Percentiles rank a stretch among this genome's conserved stretches.
These are phyloP conservation scores for Dendryphion nanum DNA, from an alignment of 2,329 filamentous ascomycete species.

Conservation along the genomic window DNA sequence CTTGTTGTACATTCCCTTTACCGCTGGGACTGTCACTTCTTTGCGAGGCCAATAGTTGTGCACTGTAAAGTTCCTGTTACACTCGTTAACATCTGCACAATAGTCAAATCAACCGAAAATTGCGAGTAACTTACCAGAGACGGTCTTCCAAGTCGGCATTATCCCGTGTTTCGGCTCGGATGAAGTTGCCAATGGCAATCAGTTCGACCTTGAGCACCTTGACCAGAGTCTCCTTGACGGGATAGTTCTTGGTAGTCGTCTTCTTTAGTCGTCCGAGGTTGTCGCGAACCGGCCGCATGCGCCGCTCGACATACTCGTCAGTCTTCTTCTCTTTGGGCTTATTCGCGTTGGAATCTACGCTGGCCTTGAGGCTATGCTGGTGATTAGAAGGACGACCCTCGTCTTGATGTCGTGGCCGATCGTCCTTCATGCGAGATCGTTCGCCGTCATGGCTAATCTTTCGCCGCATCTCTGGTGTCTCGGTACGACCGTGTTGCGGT, in stretches of 20 bases:
- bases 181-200: constrained; percentile 62
- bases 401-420: constrained; percentile 12
- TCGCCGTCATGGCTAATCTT: constrained; percentile 51
- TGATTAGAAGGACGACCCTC: constrained; percentile 49
- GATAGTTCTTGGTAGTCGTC: constrained; percentile 62
- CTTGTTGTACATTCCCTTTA: constrained; percentile 40
- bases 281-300: constrained; percentile 59
- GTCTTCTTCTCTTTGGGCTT: constrained; percentile 18
- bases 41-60: constrained; percentile 39
- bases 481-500: constrained; percentile 30
- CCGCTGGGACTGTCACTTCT: constrained; percentile 26
- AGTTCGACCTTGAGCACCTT: constrained; percentile 62
- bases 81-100: constrained; percentile 26
- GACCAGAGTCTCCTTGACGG: constrained; percentile 61
- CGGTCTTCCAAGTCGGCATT: constrained; percentile 49
- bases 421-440: constrained; percentile 52
- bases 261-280: constrained; percentile 60
- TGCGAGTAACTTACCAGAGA: constrained; percentile 47
- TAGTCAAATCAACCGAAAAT: background rate
- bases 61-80: constrained; percentile 33
- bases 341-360: constrained; percentile 22
- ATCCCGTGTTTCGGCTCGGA: constrained; percentile 49
- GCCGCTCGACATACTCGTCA: constrained; percentile 51
- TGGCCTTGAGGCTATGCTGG: constrained; percentile 28
- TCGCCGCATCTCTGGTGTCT: constrained; percentile 45